Conservation (phyloP, 1,284 basidiomycete genomes). For the Xerocomus cyaneibrunnescens region DNA sequence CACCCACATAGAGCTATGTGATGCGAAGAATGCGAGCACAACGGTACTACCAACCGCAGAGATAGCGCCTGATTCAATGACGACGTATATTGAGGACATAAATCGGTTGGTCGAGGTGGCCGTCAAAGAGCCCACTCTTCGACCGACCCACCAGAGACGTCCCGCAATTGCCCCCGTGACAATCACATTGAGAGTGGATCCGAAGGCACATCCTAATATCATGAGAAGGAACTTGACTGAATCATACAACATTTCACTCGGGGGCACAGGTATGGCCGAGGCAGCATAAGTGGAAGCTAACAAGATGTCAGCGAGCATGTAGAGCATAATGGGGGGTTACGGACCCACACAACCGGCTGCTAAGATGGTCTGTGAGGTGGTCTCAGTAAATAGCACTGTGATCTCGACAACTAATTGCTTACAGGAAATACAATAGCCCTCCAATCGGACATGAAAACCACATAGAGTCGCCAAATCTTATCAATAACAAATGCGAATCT, state of each 20-base stretch:
- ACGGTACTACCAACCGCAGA: background rate
- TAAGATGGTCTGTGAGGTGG: background rate
- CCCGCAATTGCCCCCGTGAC: background rate
- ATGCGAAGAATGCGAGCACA: background rate
- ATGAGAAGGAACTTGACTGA: background rate
- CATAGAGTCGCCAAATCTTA: conserved; percentile 6
- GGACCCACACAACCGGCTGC: background rate
- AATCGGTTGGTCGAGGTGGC: background rate
- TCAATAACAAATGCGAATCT: background rate
- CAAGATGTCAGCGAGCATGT: background rate
- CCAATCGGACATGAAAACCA: background rate
- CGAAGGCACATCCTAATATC: background rate
- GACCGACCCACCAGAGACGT: conserved; percentile 2
- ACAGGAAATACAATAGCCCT: background rate
- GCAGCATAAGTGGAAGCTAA: background rate
- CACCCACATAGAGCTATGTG: background rate
- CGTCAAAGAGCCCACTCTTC: background rate
- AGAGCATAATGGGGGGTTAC: background rate
- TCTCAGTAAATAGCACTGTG: background rate
- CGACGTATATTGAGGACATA: background rate
- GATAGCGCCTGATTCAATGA: conserved; percentile 7
- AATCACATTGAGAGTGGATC: background rate
- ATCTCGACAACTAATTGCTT: background rate
- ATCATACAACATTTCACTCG: background rate
- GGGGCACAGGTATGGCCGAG: background rate